phyloP scores from a whole-genome alignment of 2,329 filamentous ascomycete species.

The Rutstroemia sydowiana region DNA sequence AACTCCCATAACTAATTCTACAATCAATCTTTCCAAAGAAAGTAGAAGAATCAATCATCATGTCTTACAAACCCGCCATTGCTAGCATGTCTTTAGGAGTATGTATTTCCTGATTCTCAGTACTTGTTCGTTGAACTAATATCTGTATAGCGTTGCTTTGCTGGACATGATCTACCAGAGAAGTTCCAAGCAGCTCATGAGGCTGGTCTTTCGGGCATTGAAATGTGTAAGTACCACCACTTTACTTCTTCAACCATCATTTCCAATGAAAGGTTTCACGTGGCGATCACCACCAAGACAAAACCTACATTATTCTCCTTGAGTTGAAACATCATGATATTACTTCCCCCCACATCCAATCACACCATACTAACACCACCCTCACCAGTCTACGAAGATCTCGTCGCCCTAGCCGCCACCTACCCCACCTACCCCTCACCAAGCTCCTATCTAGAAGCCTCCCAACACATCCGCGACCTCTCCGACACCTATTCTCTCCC shows the following conservation, averaged over 20 bases:
- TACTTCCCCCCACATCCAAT: not conserved
- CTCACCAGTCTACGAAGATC: conserved; percentile 57
- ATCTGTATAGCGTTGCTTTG: conserved; percentile 1
- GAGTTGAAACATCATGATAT: too few species aligned
- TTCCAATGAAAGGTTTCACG: not conserved
- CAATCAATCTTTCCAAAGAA: not conserved
- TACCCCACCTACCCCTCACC: conserved; percentile 29
- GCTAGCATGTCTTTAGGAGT: conserved; percentile 68
- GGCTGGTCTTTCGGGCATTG: conserved; percentile 61
- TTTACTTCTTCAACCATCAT: not conserved
- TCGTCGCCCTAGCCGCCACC: conserved; percentile 48
- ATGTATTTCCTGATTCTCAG: conserved; percentile 1
- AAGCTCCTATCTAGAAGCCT: conserved; percentile 45
- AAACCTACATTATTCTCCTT: too few species aligned
- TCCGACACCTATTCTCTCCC: conserved; percentile 48
- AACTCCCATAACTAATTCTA: not conserved
- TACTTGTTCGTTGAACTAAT: not conserved
- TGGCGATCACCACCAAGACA: not conserved
- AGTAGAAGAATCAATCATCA: conserved; percentile 18
- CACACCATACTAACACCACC: not conserved
- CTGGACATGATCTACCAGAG: conserved; percentile 49
- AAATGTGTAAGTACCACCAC: conserved; percentile 42
- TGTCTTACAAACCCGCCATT: conserved; percentile 58
- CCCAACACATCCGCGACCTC: conserved; percentile 47
- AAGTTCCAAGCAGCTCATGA: conserved; percentile 63